Evolutionary conservation across 1,284 basidiomycete species (phyloP), one percentile per base, ranked within the genome.

Genomic region (Moesziomyces sp.): DNA sequence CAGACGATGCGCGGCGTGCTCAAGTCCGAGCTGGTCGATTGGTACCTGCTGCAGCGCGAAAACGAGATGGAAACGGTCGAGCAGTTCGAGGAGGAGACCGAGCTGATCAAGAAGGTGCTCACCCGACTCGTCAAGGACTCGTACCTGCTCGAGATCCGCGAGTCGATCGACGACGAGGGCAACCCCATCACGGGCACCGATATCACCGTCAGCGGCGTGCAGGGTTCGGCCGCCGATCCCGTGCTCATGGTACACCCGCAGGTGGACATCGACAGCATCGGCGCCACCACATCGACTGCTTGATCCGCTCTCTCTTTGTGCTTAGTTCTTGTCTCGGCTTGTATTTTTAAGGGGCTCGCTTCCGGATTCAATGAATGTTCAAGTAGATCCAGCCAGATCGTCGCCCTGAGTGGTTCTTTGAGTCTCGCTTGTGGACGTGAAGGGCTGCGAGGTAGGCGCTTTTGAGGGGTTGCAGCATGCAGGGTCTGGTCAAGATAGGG

Each of bases 41-140:
- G 94, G 94, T 99, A 98, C 84, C 88, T 99, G 54, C 94, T 99
- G 86, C 86, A 89, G 48, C 68, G 74, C 40, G 97, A 99, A 85
- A 87, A 88, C 38, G 91, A 94, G 73, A 87, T 98, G 49, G 89
- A 92, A 69, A 90, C 91, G 50, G 88, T 94, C 16, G 93, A 95
- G 58, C 91, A 96, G 81, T 86, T 97, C n/a, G 93, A 97, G 78
- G 91, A 92, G 75, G 93, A 99, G 86, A 91, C 91, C 78, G 92
- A 93, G 84, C 87, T 99, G 61, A 90, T 98, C 71, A 89, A 88
- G 47, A 99, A 98, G 86, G 91, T 97, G 79, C 84, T 99, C 69
- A 89, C 87, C 76, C 94, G 93, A 85, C 86, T 99, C 59, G 91
- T 96, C 69, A 96, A 94, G 89, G 95, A 85, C 42, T 77, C 77